Conservation (phyloP, 2,329 filamentous ascomycete genomes). For the Zopfia rhizophila region DNA sequence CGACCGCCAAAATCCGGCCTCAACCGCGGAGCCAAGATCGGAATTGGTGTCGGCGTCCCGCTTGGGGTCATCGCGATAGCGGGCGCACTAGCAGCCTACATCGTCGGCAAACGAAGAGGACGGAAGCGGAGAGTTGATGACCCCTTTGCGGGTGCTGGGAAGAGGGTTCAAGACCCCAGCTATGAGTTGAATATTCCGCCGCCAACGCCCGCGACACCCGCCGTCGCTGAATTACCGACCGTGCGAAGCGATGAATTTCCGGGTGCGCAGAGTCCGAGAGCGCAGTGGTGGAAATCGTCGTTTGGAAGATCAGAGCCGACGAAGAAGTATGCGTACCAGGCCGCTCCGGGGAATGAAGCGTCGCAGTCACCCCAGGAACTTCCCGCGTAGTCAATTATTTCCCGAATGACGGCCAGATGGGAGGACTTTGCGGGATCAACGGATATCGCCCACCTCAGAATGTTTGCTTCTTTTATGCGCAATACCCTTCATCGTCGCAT, state of each 20-base stretch:
- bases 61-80: conserved; percentile 6
- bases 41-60: conserved; percentile 10
- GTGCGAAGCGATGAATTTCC: neutral
- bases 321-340: conserved; percentile 3
- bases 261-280: too few species aligned
- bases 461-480: too few species aligned
- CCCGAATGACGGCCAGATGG: too few species aligned
- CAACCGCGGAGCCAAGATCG: neutral
- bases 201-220: conserved; percentile 7
- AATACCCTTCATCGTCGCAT: too few species aligned
- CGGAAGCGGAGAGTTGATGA: conserved; percentile 15
- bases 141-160: conserved; percentile 11
- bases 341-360: neutral
- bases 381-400: too few species aligned
- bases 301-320: conserved; percentile 2
- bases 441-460: too few species aligned
- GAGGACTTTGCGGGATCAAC: too few species aligned
- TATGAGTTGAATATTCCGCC: conserved; percentile 7
- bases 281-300: neutral
- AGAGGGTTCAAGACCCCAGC: conserved; percentile 12
- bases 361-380: conserved; percentile 8
- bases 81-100: conserved; percentile 10
- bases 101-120: conserved; percentile 16
- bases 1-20: conserved; percentile 11
- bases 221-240: conserved; percentile 13